Conservation (phyloP, 2,329 filamentous ascomycete species). For the Aspergillus amoenus region DNA sequence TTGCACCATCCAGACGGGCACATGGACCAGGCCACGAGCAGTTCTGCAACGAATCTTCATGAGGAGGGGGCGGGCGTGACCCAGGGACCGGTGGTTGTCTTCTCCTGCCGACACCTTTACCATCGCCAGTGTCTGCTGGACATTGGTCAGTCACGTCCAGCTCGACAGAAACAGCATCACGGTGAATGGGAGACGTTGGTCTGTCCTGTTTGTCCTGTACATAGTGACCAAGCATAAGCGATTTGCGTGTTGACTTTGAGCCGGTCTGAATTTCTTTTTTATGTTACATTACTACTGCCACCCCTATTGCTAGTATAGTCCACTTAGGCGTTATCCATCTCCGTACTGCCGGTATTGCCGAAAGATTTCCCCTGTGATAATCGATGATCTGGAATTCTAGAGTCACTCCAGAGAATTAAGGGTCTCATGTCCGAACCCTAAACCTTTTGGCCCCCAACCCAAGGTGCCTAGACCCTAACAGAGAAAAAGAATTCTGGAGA, state of each 20-base stretch:
- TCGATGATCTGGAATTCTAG: not conserved
- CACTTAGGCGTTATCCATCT: not conserved
- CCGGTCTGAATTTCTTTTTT: not conserved
- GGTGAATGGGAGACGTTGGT: slow-evolving; percentile 24
- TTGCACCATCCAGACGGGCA: slow-evolving; percentile 16
- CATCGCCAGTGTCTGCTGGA: slow-evolving; percentile 46
- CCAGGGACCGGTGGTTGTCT: slow-evolving; percentile 41
- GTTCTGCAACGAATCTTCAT: not conserved
- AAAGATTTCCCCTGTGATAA: too few relatives aligned
- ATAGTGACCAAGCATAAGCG: slow-evolving; percentile 29
- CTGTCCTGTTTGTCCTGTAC: slow-evolving; percentile 37
- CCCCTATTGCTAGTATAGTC: not conserved
- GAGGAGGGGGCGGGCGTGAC: slow-evolving; percentile 12
- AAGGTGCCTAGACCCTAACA: not conserved
- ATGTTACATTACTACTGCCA: slow-evolving; percentile 1
- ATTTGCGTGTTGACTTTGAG: slow-evolving; percentile 10
- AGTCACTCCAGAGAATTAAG: not conserved
- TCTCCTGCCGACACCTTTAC: slow-evolving; percentile 51
- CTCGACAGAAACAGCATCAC: slow-evolving; percentile 18
- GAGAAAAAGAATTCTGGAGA: not conserved
- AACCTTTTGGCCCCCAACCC: not conserved
- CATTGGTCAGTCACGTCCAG: slow-evolving; percentile 15
- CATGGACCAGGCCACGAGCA: slow-evolving; percentile 15
- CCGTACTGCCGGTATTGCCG: not conserved
- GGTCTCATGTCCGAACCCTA: not conserved